These are phyloP conservation scores for Sarocladiaceae sp. DNA, from an alignment of 2,329 filamentous ascomycete species.

Conservation along the genomic window DNA sequence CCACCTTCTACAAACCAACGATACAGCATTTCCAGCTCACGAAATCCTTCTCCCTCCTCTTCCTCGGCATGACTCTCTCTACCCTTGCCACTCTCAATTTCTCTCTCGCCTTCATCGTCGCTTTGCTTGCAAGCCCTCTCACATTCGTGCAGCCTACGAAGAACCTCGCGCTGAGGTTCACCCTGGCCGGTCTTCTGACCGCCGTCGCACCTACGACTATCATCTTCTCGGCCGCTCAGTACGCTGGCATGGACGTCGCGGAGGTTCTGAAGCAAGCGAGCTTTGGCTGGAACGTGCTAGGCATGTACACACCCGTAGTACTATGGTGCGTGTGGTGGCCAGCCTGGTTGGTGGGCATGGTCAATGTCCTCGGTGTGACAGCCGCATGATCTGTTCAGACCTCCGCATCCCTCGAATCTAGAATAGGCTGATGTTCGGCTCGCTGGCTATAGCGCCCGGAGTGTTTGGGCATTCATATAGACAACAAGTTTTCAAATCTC, in stretches of 20 bases:
- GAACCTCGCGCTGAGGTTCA: conserved; percentile 30
- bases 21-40: conserved; percentile 69
- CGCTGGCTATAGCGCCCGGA: too few relatives aligned
- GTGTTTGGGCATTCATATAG: too few relatives aligned
- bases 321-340: conserved; percentile 98
- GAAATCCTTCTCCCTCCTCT: conserved; percentile 86
- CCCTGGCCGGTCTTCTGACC: conserved; percentile 42
- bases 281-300: conserved; percentile 85
- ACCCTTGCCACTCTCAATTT: conserved; percentile 95
- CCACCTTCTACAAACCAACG: conserved; percentile 45
- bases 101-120: conserved; percentile 78
- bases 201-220: conserved; percentile 57
- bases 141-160: conserved; percentile 59
- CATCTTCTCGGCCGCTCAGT: conserved; percentile 38
- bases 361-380: conserved; percentile 42
- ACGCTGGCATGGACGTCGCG: conserved; percentile 36
- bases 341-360: conserved; percentile 67
- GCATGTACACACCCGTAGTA: conserved; percentile 80
- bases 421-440: too few relatives aligned
- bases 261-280: conserved; percentile 65
- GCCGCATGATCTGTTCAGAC: background rate
- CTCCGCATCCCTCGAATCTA: too few relatives aligned
- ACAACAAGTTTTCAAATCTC: too few relatives aligned
- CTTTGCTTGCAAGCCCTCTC: conserved; percentile 70
- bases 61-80: conserved; percentile 86